Evolutionary conservation across 2,329 filamentous ascomycete genomes (phyloP).

Genomic region (Zelopaecilomyces penicillatus): DNA sequence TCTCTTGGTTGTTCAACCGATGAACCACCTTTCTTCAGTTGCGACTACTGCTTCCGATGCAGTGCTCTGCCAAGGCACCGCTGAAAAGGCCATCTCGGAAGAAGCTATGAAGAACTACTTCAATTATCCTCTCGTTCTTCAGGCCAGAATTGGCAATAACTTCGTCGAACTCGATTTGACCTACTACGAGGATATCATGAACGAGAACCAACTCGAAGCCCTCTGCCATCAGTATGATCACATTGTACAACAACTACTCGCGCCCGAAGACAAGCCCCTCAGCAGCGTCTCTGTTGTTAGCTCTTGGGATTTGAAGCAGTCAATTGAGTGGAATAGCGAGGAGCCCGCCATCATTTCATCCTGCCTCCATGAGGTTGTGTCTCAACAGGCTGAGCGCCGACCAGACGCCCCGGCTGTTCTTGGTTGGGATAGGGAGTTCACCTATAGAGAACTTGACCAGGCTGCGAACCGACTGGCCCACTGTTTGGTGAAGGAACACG

Average conservation of each 20-base stretch:
- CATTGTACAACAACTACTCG: conserved; percentile 9
- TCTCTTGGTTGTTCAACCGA: conserved; percentile 6
- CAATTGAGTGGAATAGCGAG: conserved; percentile 1
- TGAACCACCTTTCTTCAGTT: background rate
- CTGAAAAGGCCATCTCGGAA: conserved; percentile 6
- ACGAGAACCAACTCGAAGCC: conserved; percentile 5
- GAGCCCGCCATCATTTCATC: conserved; percentile 4
- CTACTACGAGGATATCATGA: conserved; percentile 7
- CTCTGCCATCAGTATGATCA: conserved; percentile 10
- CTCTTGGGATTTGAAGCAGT: conserved; percentile 3
- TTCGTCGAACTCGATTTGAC: conserved; percentile 8
- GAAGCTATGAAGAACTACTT: conserved; percentile 11
- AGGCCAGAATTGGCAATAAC: conserved; percentile 5
- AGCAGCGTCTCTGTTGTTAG: background rate
- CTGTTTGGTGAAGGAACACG: conserved; percentile 3
- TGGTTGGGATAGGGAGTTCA: conserved; percentile 11
- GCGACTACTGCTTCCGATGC: conserved; percentile 5
- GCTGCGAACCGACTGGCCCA: conserved; percentile 7
- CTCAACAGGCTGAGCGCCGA: conserved; percentile 1
- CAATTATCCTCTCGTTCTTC: conserved; percentile 12
- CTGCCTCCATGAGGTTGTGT: conserved; percentile 8
- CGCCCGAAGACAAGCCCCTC: conserved; percentile 2
- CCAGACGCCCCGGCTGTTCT: conserved; percentile 6
- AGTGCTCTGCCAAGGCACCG: conserved; percentile 1
- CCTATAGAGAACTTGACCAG: conserved; percentile 2